Evolutionary conservation across 140 eudicot species (phyloP).

Genomic region (Cichorium intybus): DNA sequence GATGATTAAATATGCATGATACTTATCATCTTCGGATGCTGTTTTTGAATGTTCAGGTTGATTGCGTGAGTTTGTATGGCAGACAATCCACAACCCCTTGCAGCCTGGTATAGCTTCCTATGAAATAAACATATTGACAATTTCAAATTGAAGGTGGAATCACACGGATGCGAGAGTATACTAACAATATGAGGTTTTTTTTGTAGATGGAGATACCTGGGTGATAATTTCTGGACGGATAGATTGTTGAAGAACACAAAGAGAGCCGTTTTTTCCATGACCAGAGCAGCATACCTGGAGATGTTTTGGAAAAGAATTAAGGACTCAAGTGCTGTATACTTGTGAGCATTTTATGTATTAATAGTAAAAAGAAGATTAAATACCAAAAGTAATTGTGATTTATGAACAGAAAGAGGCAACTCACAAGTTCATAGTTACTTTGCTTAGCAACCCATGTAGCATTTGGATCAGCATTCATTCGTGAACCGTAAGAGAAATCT

Average conservation of each 20-base stretch:
- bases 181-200: background rate
- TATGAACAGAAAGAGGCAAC: slow-evolving; percentile 31
- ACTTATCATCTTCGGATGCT: too few species aligned
- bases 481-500: slow-evolving; percentile 80
- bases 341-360: too few species aligned
- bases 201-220: slow-evolving; percentile 28
- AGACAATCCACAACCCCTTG: slow-evolving; percentile 96
- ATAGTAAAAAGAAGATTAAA: background rate
- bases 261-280: slow-evolving; percentile 97
- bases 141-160: background rate
- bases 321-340: background rate
- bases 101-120: slow-evolving; percentile 92
- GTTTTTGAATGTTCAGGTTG: too few species aligned
- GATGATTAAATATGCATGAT: too few species aligned
- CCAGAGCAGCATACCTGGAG: slow-evolving; percentile 95
- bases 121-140: too few species aligned
- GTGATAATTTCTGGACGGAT: too few species aligned
- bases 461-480: slow-evolving; percentile 74
- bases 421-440: slow-evolving; percentile 92
- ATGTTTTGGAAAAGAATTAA: background rate
- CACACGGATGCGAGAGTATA: background rate
- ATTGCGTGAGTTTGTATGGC: slow-evolving; percentile 84
- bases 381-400: background rate
- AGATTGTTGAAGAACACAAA: slow-evolving; percentile 89
- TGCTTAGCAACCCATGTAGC: slow-evolving; percentile 84